These are phyloP conservation scores for Metschnikowia dekortorum DNA, from an alignment of 805 yeast species.

Conservation along the genomic window DNA sequence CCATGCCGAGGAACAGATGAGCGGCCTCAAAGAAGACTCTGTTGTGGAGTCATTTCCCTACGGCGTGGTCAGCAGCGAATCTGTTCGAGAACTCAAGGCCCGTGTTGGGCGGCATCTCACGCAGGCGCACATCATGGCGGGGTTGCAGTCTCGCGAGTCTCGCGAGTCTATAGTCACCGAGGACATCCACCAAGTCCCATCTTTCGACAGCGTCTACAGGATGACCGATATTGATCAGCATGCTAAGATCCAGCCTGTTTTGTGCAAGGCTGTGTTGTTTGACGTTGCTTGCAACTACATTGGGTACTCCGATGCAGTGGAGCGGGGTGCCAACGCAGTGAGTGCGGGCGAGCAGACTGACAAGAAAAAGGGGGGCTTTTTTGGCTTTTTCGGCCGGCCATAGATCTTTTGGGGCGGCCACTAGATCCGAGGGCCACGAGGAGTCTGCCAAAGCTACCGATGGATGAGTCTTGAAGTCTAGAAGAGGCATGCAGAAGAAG, in stretches of 20 bases:
- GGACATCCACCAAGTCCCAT: constrained; percentile 37
- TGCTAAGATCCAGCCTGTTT: constrained; percentile 49
- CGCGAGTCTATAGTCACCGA: constrained; percentile 33
- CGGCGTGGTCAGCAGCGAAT: constrained; percentile 35
- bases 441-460: no score
- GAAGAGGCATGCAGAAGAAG: no score
- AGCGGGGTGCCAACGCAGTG: constrained; percentile 10
- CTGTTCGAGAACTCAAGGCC: constrained; percentile 22
- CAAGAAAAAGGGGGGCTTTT: constrained; percentile 59
- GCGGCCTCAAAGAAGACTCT: constrained; percentile 16
- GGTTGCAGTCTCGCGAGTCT: constrained; percentile 30
- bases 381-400: constrained; percentile 59
- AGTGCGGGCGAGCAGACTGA: constrained; percentile 18
- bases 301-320: constrained; percentile 37
- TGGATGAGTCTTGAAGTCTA: no score
- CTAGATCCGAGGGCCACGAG: no score
- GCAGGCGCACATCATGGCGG: constrained; percentile 44
- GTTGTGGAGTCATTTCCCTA: constrained; percentile 39
- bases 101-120: constrained; percentile 15
- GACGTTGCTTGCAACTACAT: constrained; percentile 87
- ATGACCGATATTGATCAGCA: constrained; percentile 21
- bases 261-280: constrained; percentile 84
- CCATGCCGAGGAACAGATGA: constrained; percentile 20
- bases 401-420: no score
- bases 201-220: constrained; percentile 18